Evolutionary conservation across 768 basidiomycete genomes (phyloP).

Genomic region (Xanthoconium purpureum): DNA sequence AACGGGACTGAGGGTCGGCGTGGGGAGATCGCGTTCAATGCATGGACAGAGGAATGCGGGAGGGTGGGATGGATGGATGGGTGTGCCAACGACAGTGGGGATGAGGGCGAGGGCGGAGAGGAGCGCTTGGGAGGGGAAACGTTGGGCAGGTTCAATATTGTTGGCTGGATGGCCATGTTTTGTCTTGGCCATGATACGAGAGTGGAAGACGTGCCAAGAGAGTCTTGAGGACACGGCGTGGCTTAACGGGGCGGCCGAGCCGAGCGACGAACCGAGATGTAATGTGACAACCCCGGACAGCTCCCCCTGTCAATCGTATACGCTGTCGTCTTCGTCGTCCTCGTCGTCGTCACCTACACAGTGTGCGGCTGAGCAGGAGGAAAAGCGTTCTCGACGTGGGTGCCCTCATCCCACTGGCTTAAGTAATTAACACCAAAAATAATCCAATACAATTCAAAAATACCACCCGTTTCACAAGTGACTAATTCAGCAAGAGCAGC

Average conservation of each 20-base stretch:
- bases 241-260: conserved; percentile 23
- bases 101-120: conserved; percentile 58
- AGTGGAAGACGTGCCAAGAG: conserved; percentile 37
- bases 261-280: background rate
- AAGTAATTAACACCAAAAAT: conserved; percentile 17
- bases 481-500: conserved; percentile 7
- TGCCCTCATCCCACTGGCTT: background rate
- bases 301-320: no score
- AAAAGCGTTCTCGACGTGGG: background rate
- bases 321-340: no score
- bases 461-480: background rate
- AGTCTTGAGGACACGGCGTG: conserved; percentile 35
- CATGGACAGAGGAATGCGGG: conserved; percentile 63
- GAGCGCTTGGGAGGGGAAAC: conserved; percentile 47
- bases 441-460: background rate
- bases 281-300: background rate
- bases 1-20: background rate
- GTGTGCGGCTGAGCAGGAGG: background rate
- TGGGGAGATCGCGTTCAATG: conserved; percentile 25
- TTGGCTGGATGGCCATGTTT: conserved; percentile 30
- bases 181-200: conserved; percentile 54
- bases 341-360: no score
- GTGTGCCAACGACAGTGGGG: conserved; percentile 42
- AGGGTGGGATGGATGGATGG: conserved; percentile 44
- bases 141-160: background rate